Evolutionary conservation across 2,329 filamentous ascomycete genomes (phyloP).

Genomic region (Fusarium camptoceras): DNA sequence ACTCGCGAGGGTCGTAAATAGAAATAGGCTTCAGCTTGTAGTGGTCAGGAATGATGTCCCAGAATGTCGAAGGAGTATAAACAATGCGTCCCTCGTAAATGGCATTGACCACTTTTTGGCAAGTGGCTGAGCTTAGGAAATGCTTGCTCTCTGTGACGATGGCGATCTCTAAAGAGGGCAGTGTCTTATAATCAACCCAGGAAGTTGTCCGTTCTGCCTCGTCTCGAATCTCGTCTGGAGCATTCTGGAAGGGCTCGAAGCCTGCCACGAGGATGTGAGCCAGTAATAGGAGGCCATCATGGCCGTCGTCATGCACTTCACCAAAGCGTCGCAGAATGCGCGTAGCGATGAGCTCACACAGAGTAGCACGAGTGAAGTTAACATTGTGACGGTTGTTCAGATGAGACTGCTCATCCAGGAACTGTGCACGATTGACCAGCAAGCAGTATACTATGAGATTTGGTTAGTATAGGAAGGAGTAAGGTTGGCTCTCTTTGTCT

Average conservation of each 20-base stretch:
- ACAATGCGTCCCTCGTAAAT: conserved; percentile 85
- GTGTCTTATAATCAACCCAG: conserved; percentile 66
- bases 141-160: conserved; percentile 85
- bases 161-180: conserved; percentile 84
- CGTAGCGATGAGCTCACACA: conserved; percentile 84
- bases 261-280: conserved; percentile 85
- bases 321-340: conserved; percentile 82
- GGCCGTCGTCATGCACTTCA: conserved; percentile 78
- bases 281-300: conserved; percentile 76
- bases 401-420: conserved; percentile 80
- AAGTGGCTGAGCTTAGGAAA: conserved; percentile 81
- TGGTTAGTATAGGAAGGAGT: conserved; percentile 12
- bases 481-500: not conserved
- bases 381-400: conserved; percentile 84
- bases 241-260: conserved; percentile 88
- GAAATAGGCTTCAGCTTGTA: conserved; percentile 88
- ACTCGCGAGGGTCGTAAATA: conserved; percentile 80
- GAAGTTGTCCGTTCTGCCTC: conserved; percentile 64
- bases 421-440: conserved; percentile 83
- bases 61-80: conserved; percentile 83
- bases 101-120: conserved; percentile 83
- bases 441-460: conserved; percentile 76
- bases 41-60: conserved; percentile 86
- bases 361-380: conserved; percentile 78
- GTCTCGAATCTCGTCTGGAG: conserved; percentile 73